phyloP scores from a whole-genome alignment of 306 rosid species.

The Trifolium repens region DNA sequence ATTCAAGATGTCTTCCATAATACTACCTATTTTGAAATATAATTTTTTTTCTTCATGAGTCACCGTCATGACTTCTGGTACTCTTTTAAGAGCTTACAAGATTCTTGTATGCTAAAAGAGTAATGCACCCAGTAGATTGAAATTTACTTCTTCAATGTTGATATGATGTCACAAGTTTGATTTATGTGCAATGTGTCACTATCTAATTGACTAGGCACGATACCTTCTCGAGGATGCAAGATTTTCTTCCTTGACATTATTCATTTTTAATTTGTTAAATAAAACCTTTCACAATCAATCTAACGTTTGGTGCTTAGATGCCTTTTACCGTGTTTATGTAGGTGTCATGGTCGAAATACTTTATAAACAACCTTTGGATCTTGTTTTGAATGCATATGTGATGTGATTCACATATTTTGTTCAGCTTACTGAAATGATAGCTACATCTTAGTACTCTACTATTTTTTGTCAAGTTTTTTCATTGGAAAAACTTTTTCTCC shows the following conservation, averaged over 20 bases:
- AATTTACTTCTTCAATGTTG: slow-evolving; percentile 5
- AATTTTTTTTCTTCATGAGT: not conserved
- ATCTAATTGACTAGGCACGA: not conserved
- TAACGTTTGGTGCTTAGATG: not conserved
- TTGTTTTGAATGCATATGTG: not conserved
- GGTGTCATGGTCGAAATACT: not conserved
- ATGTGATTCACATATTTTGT: not conserved
- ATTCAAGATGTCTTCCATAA: slow-evolving; percentile 2
- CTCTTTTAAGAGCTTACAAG: not conserved
- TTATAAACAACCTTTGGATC: slow-evolving; percentile 3
- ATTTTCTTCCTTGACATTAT: not conserved
- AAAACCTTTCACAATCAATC: slow-evolving; percentile 21
- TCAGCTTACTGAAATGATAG: slow-evolving; percentile 13
- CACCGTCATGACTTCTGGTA: not conserved
- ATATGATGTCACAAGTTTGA: slow-evolving; percentile 8
- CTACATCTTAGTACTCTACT: slow-evolving; percentile 9
- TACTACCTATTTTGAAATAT: slow-evolving; percentile 5
- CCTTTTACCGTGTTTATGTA: not conserved
- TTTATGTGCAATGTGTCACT: not conserved
- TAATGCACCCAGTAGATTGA: not conserved
- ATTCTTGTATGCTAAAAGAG: slow-evolving; percentile 4
- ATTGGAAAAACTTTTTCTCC: not conserved
- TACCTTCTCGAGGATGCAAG: not conserved
- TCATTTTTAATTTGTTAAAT: not conserved
- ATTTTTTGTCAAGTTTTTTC: not conserved